Percentiles rank a stretch among this genome's conserved stretches.
These are phyloP conservation scores for Lasiodiplodia citricola DNA, from an alignment of 2,329 filamentous ascomycete genomes.

Conservation along the genomic window DNA sequence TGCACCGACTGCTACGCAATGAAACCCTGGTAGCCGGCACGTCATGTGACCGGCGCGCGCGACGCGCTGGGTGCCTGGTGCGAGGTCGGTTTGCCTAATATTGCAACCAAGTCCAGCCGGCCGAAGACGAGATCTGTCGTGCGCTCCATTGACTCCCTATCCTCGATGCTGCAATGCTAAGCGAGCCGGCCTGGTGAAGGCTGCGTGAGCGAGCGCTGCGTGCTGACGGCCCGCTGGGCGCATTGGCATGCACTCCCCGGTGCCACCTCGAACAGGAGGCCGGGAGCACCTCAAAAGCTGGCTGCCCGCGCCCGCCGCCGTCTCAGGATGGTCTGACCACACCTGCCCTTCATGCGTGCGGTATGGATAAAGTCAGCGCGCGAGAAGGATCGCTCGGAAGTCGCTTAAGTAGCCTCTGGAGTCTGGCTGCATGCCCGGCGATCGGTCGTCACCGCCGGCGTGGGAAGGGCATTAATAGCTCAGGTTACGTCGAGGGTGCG, in stretches of 20 bases:
- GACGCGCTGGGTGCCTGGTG: background rate
- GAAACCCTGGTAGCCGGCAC: constrained; percentile 16
- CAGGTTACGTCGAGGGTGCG: constrained; percentile 4
- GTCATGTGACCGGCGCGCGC: constrained; percentile 9
- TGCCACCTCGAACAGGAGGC: background rate
- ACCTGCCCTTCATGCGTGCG: constrained; percentile 1
- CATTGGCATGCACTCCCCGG: constrained; percentile 1
- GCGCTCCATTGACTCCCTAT: background rate
- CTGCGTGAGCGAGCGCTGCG: background rate
- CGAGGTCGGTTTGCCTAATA: too few relatives aligned
- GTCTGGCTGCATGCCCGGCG: constrained; percentile 3
- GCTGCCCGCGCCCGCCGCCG: constrained; percentile 6
- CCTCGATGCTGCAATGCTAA: background rate
- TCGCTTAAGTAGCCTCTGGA: background rate
- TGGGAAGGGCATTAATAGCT: constrained; percentile 17
- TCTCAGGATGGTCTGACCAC: constrained; percentile 13
- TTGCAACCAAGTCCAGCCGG: too few relatives aligned
- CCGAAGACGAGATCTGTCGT: too few relatives aligned
- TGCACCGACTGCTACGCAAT: constrained; percentile 10
- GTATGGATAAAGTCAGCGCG: constrained; percentile 16
- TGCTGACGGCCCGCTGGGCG: background rate
- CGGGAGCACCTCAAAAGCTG: background rate
- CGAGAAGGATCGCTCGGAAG: background rate
- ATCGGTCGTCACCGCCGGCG: background rate
- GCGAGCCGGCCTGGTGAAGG: background rate